Percentiles rank a stretch among this genome's conserved stretches.
Evolutionary conservation across 73 alveolate species (phyloP).

Genomic region (Paramecium octaurelia): DNA sequence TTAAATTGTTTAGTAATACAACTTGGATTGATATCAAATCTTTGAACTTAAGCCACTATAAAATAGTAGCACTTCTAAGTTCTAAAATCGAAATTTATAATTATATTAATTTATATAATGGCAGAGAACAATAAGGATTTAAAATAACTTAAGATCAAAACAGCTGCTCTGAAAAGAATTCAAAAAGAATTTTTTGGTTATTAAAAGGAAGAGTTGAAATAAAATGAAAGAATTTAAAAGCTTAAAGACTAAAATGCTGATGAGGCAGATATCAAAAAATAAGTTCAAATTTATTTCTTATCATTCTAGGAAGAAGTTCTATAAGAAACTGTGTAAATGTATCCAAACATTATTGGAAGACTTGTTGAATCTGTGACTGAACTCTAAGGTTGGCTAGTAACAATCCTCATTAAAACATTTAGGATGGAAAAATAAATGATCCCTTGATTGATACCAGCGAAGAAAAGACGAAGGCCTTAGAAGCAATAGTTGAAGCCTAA

Average conservation of each 20-base stretch:
- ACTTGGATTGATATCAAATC: background rate
- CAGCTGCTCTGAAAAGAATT: slow-evolving; percentile 33
- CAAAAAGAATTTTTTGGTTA: slow-evolving; percentile 42
- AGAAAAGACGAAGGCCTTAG: background rate
- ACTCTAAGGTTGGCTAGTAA: slow-evolving; percentile 16
- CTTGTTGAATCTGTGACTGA: slow-evolving; percentile 27
- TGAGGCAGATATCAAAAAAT: slow-evolving; percentile 40
- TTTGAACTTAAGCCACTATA: background rate
- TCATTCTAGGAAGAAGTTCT: slow-evolving; percentile 34
- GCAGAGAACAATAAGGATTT: slow-evolving; percentile 45
- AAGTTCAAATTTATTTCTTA: background rate
- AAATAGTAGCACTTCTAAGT: background rate
- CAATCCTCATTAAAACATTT: background rate
- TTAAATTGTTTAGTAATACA: background rate
- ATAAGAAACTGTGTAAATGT: slow-evolving; percentile 34
- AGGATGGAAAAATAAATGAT: slow-evolving; percentile 38
- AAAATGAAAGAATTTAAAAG: slow-evolving; percentile 34
- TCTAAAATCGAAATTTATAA: background rate
- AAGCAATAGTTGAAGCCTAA: background rate
- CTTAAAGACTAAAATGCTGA: background rate
- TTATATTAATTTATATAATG: background rate
- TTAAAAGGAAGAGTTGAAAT: slow-evolving; percentile 1
- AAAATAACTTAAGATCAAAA: slow-evolving; percentile 19
- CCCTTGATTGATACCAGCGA: slow-evolving; percentile 24
- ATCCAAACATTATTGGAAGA: slow-evolving; percentile 46